phyloP scores from a whole-genome alignment of 345 rosid genomes.

The Kernera saxatilis region DNA sequence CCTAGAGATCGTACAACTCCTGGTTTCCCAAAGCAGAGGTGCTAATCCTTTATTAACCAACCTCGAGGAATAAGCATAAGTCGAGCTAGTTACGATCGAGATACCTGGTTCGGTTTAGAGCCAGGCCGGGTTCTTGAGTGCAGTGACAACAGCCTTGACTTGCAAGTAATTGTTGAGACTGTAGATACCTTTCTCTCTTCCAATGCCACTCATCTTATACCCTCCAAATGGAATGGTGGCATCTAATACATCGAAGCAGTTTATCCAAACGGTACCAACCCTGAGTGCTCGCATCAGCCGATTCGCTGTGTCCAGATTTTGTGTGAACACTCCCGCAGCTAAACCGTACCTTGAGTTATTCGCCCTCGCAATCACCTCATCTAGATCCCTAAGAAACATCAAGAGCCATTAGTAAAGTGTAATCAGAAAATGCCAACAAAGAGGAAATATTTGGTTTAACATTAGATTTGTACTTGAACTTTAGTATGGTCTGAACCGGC shows the following conservation, averaged over 20 bases:
- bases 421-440: neutral
- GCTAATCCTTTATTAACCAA: neutral
- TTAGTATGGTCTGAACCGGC: slow-evolving; percentile 84
- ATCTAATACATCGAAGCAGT: slow-evolving; percentile 76
- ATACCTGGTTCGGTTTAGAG: slow-evolving; percentile 35
- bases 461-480: slow-evolving; percentile 55
- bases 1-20: neutral
- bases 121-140: slow-evolving; percentile 87
- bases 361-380: slow-evolving; percentile 66
- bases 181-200: slow-evolving; percentile 87
- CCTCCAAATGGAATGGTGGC: slow-evolving; percentile 91
- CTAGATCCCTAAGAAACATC: slow-evolving; percentile 50
- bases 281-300: slow-evolving; percentile 59
- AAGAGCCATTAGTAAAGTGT: neutral
- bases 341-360: slow-evolving; percentile 57
- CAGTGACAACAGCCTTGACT: slow-evolving; percentile 83
- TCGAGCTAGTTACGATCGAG: neutral
- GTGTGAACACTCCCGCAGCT: slow-evolving; percentile 87
- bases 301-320: slow-evolving; percentile 70
- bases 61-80: neutral
- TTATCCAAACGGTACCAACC: slow-evolving; percentile 77
- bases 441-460: neutral
- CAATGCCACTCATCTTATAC: slow-evolving; percentile 87
- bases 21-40: neutral
- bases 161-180: slow-evolving; percentile 78